Evolutionary conservation across 306 rosid species (phyloP).

Genomic region (Cercis canadensis): DNA sequence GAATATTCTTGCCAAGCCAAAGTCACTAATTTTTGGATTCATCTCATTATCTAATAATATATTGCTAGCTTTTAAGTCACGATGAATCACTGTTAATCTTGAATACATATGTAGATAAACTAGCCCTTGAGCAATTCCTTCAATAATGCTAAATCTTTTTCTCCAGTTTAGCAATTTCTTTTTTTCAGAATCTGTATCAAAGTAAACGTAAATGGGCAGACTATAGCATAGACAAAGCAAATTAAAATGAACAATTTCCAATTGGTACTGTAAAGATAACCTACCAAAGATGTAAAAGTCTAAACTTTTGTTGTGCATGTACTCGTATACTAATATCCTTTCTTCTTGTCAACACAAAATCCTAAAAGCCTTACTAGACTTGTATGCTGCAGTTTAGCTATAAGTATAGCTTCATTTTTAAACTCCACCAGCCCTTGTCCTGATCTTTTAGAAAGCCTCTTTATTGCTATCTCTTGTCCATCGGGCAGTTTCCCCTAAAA

Average conservation of each 20-base stretch:
- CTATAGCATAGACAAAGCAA: constrained; percentile 24
- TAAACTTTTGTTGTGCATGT: constrained; percentile 4
- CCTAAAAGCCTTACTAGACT: constrained; percentile 2
- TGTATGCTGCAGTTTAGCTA: constrained; percentile 1
- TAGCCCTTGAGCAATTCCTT: constrained; percentile 40
- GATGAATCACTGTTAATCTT: constrained; percentile 39
- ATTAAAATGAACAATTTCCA: too few species aligned
- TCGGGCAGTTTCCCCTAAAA: constrained; percentile 2
- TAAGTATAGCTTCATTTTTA: background rate
- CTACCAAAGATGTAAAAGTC: background rate
- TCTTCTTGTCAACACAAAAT: background rate
- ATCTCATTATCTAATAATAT: constrained; percentile 40
- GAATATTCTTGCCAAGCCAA: constrained; percentile 51
- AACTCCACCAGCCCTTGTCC: constrained; percentile 3
- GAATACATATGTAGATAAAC: constrained; percentile 37
- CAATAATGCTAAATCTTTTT: constrained; percentile 35
- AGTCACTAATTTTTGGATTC: constrained; percentile 45
- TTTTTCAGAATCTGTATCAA: constrained; percentile 2
- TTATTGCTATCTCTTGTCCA: background rate
- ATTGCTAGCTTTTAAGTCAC: constrained; percentile 41
- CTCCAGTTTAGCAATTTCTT: constrained; percentile 19
- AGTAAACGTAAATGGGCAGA: background rate
- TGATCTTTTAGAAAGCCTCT: background rate
- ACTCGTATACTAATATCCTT: constrained; percentile 1
- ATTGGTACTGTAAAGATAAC: background rate